Evolutionary conservation across 805 yeast genomes (phyloP), one percentile per base, ranked within the genome.

Genomic region (Pichia nakasei): DNA sequence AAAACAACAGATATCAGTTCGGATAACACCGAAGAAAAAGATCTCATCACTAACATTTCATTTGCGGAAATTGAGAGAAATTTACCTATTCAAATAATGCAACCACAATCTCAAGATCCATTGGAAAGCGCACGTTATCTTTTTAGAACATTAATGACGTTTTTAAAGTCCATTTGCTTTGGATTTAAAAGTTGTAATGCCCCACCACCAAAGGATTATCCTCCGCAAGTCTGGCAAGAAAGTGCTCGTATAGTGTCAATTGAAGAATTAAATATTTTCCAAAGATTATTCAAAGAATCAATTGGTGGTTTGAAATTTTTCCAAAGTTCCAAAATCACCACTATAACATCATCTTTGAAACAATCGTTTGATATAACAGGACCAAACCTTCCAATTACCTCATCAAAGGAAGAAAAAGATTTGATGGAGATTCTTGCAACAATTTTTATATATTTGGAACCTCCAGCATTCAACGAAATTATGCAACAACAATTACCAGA

Each of bases 401-500:
- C 94, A 0, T 80, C 95, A 1, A 88, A 87, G 53, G 97, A 91
- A 56, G 96, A 89, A 46, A 87, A 89, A 53, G 98, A 93, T 54
- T 68, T 89, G 46, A 88, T 93, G 96, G 98, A 94, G 57, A 82
- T 88, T 3, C 78, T 93, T 59, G 96, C 96, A 0, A 83, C 95
- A 1, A 85, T 93, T 54, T 93, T 87, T 63, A 85, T 88, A 52
- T 95, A 87, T 58, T 76, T 94, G 44, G 99, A 94, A 57, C 89
- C 95, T 19, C 88, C 97, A 1, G 85, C 97, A 0, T 94, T 94
- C 63, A 89, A 86, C 59, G 98, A 93, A 63, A 82, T 93, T 49
- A 80, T 88, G 9, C 86, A 80, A 49, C 72, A 80, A 2, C 96
- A 93, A 61, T 69, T 91, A 45, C 85, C 81, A 20, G 79, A 76